Conservation (phyloP, 257 asterid genomes). For the Rauvolfia tetraphylla region DNA sequence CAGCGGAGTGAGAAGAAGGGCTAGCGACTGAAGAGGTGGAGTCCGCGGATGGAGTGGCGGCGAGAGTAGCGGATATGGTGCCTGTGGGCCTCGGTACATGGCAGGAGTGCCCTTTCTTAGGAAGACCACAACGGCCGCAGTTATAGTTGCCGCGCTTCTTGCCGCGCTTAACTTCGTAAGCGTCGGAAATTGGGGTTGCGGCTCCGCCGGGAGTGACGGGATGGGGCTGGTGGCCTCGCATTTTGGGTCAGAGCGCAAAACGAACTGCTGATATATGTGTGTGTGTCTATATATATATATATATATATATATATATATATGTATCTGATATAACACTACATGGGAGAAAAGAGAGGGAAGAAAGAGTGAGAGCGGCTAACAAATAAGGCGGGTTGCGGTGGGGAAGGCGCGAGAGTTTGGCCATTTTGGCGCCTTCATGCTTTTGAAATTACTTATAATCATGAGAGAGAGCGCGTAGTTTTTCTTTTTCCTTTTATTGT, state of each 20-base stretch:
- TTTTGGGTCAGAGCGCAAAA: conserved; percentile 19
- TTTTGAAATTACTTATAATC: conserved; percentile 21
- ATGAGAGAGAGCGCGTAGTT: not conserved
- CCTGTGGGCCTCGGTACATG: conserved; percentile 17
- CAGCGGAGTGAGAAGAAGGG: conserved; percentile 31
- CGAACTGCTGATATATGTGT: not conserved
- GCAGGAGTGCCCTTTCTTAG: conserved; percentile 84
- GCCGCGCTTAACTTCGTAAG: conserved; percentile 42
- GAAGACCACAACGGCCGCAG: conserved; percentile 90
- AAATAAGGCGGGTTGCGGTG: conserved; percentile 47
- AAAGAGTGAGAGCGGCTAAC: conserved; percentile 9
- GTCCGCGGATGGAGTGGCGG: conserved; percentile 29
- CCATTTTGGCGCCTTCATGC: conserved; percentile 61
- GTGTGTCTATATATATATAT: not conserved
- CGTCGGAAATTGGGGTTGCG: conserved; percentile 65
- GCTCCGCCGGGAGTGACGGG: conserved; percentile 51
- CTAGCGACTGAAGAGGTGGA: conserved; percentile 23
- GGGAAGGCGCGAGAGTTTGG: conserved; percentile 58
- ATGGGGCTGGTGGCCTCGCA: conserved; percentile 69
- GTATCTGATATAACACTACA: too few species aligned
- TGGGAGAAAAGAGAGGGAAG: not conserved
- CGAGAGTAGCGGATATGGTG: conserved; percentile 27
- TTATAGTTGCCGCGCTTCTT: conserved; percentile 73
- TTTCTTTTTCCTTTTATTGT: not conserved
- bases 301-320: not conserved